Evolutionary conservation across 305 asterid genomes (phyloP).

Genomic region (Rubia tinctorum): DNA sequence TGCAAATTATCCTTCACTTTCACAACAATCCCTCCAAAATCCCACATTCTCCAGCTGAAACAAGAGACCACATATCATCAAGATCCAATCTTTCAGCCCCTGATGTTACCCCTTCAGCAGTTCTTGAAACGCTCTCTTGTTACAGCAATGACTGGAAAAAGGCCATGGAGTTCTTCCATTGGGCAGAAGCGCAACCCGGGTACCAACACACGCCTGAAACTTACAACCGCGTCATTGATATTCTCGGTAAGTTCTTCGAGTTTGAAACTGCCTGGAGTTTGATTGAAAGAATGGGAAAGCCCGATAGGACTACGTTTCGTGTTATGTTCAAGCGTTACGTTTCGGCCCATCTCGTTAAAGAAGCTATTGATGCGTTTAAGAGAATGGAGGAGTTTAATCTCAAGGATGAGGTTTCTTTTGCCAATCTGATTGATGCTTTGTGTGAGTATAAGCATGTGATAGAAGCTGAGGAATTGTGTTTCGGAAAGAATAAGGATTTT

Average conservation of each 20-base stretch:
- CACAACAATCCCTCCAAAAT: constrained; percentile 28
- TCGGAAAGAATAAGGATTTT: constrained; percentile 33
- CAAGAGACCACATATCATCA: constrained; percentile 17
- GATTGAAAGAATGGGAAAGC: constrained; percentile 54
- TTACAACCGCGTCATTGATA: constrained; percentile 58
- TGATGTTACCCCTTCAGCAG: constrained; percentile 32
- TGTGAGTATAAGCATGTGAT: constrained; percentile 87
- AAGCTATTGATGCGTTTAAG: constrained; percentile 67
- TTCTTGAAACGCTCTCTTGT: constrained; percentile 59
- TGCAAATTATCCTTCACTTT: constrained; percentile 32
- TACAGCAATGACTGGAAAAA: constrained; percentile 80
- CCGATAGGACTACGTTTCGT: constrained; percentile 74
- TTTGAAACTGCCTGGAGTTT: constrained; percentile 61
- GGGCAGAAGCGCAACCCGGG: constrained; percentile 60
- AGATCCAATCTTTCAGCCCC: constrained; percentile 18
- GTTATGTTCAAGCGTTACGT: constrained; percentile 69
- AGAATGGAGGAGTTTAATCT: constrained; percentile 52
- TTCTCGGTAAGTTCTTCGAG: constrained; percentile 83
- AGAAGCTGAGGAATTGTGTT: constrained; percentile 86
- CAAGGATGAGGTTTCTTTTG: constrained; percentile 69
- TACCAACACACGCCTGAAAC: constrained; percentile 64
- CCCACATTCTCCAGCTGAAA: constrained; percentile 17
- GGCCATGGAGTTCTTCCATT: constrained; percentile 85
- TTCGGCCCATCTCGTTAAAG: constrained; percentile 73
- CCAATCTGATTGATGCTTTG: constrained; percentile 69